Percentiles rank a stretch among this genome's conserved stretches.
Conservation (phyloP, 768 basidiomycete species). For the Phanerochaete sordida region DNA sequence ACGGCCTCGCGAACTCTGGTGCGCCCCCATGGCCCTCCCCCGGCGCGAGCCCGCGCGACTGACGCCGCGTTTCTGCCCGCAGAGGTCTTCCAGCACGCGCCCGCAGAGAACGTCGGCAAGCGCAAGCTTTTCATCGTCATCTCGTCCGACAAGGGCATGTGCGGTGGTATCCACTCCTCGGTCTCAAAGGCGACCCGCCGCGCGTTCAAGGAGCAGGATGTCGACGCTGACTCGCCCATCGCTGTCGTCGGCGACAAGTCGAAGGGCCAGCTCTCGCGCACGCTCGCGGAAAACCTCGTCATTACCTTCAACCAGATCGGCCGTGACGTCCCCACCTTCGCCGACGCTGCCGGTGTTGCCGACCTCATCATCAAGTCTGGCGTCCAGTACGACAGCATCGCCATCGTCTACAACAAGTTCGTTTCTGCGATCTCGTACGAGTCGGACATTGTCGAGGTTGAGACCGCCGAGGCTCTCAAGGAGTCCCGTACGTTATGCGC, state of each 20-base stretch:
- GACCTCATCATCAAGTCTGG: slow-evolving; percentile 87
- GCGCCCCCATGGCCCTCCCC: slow-evolving; percentile 19
- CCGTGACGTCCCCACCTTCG: slow-evolving; percentile 94
- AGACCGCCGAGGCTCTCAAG: slow-evolving; percentile 76
- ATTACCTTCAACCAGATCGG: slow-evolving; percentile 98
- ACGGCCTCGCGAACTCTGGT: slow-evolving; percentile 92
- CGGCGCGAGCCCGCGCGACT: neutral
- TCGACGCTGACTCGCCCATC: slow-evolving; percentile 62
- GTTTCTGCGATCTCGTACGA: slow-evolving; percentile 91
- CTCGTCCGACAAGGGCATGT: slow-evolving; percentile 98
- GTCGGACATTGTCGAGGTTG: slow-evolving; percentile 67
- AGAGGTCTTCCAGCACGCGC: slow-evolving; percentile 87
- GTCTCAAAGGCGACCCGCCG: slow-evolving; percentile 87
- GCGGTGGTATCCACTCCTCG: slow-evolving; percentile 98
- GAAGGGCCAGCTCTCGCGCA: slow-evolving; percentile 83
- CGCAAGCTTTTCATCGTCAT: slow-evolving; percentile 90
- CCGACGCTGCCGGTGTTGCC: slow-evolving; percentile 91
- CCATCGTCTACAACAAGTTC: slow-evolving; percentile 82
- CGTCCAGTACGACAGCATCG: slow-evolving; percentile 82
- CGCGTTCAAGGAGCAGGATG: slow-evolving; percentile 52
- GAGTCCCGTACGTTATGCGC: slow-evolving; percentile 63
- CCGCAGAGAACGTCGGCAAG: slow-evolving; percentile 62
- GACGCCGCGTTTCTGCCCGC: neutral
- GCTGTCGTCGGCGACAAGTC: slow-evolving; percentile 97
- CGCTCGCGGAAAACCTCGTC: slow-evolving; percentile 58